A percentile compares a stretch with the other conserved stretches of the same genome.
These are phyloP conservation scores for Boletus vermiculosoides DNA, from an alignment of 768 basidiomycete species.

Conservation along the genomic window DNA sequence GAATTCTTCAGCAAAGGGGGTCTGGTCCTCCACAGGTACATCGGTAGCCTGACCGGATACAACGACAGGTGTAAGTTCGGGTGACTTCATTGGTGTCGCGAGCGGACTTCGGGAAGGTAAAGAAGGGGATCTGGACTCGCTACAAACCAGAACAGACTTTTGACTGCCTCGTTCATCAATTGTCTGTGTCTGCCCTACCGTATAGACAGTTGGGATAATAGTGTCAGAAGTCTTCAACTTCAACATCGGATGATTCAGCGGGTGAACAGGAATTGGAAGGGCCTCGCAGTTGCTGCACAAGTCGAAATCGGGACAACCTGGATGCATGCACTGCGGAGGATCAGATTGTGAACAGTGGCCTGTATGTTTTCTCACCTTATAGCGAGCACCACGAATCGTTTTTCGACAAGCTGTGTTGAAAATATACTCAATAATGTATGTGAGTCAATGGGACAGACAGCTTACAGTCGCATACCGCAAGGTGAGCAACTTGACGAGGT, in stretches of 20 bases:
- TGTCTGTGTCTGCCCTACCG: constrained; percentile 20
- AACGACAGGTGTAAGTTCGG: neutral
- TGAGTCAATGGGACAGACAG: neutral
- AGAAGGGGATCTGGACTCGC: neutral
- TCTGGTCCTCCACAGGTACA: constrained; percentile 1
- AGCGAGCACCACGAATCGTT: constrained; percentile 61
- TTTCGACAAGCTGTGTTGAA: constrained; percentile 41
- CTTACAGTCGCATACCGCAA: constrained; percentile 59
- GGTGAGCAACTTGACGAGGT: constrained; percentile 37
- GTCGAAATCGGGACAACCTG: constrained; percentile 76
- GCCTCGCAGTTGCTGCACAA: constrained; percentile 79
- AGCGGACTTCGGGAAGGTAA: neutral
- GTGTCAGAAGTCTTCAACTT: constrained; percentile 63
- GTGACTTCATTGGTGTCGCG: neutral
- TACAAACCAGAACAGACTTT: neutral
- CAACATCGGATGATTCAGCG: constrained; percentile 64
- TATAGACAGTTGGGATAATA: constrained; percentile 44
- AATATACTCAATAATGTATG: neutral
- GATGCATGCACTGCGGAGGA: constrained; percentile 69
- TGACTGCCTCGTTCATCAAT: neutral
- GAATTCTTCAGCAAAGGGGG: constrained; percentile 19
- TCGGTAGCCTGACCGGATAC: neutral
- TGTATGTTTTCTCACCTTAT: constrained; percentile 51
- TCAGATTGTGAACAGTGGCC: neutral
- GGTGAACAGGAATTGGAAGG: constrained; percentile 74